These are phyloP conservation scores for Lathyrus sativus DNA, from an alignment of 306 rosid species.

Conservation along the genomic window DNA sequence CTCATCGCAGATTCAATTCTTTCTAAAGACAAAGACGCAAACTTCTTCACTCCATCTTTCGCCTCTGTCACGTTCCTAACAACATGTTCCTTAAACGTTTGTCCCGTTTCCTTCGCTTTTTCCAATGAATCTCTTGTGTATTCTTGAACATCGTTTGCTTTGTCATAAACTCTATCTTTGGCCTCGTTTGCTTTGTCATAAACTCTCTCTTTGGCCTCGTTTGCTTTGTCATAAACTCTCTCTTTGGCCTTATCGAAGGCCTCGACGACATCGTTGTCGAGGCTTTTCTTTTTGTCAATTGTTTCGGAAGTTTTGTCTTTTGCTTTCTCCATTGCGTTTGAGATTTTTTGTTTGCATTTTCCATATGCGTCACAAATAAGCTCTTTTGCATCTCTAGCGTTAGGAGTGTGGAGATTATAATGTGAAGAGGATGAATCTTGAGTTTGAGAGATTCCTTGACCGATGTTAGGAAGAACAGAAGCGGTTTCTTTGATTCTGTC, in stretches of 20 bases:
- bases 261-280: no score
- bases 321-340: constrained; percentile 50
- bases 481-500: constrained; percentile 45
- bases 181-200: constrained; percentile 13
- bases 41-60: constrained; percentile 17
- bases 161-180: constrained; percentile 26
- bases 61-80: constrained; percentile 38
- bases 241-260: constrained; percentile 22
- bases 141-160: constrained; percentile 37
- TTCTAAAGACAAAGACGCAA: not conserved
- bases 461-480: constrained; percentile 46
- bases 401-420: constrained; percentile 29
- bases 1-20: constrained; percentile 23
- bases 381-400: constrained; percentile 55
- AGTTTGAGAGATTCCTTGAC: constrained; percentile 42
- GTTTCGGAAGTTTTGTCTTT: constrained; percentile 41
- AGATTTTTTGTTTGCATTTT: constrained; percentile 62
- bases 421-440: not conserved
- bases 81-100: constrained; percentile 29
- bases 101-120: constrained; percentile 40
- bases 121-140: constrained; percentile 32
- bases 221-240: no score
- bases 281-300: constrained; percentile 15
- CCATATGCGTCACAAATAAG: constrained; percentile 70
- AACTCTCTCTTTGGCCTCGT: constrained; percentile 29